Evolutionary conservation across 192 early-diverging fungal genomes (phyloP).

Genomic region (Backusella australiensis): DNA sequence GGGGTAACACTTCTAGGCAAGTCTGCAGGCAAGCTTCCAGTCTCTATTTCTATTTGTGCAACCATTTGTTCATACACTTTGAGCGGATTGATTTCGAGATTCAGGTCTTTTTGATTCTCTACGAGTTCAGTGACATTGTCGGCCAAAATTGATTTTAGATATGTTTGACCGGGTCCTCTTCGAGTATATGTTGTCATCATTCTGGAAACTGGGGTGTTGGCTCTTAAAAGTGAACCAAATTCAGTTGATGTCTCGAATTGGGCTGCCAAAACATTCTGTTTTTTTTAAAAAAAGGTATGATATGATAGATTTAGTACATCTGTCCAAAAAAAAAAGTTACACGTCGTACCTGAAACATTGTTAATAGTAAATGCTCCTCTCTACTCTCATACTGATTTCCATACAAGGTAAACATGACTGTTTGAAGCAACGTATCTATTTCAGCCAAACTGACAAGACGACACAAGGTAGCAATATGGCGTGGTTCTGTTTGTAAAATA

Average conservation of each 20-base stretch:
- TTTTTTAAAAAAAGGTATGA: not conserved
- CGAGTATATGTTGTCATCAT: conserved; percentile 99
- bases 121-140: conserved; percentile 80
- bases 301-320: not conserved
- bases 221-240: conserved; percentile 85
- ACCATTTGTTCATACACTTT: conserved; percentile 89
- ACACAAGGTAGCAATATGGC: conserved; percentile 84
- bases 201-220: conserved; percentile 94
- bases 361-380: conserved; percentile 92
- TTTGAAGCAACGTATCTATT: conserved; percentile 92
- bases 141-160: conserved; percentile 83
- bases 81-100: conserved; percentile 94
- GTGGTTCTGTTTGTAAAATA: conserved; percentile 89
- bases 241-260: conserved; percentile 91
- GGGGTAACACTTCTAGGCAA: conserved; percentile 78
- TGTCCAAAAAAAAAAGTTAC: too few species aligned
- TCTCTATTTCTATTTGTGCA: conserved; percentile 67
- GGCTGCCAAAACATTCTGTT: conserved; percentile 72
- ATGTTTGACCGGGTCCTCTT: conserved; percentile 90
- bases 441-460: conserved; percentile 83
- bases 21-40: conserved; percentile 53
- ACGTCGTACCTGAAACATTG: conserved; percentile 85
- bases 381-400: conserved; percentile 96
- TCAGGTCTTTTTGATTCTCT: conserved; percentile 74
- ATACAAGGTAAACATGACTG: conserved; percentile 95